Evolutionary conservation across 2,329 filamentous ascomycete genomes (phyloP).

Genomic region (Esteya vermicola): DNA sequence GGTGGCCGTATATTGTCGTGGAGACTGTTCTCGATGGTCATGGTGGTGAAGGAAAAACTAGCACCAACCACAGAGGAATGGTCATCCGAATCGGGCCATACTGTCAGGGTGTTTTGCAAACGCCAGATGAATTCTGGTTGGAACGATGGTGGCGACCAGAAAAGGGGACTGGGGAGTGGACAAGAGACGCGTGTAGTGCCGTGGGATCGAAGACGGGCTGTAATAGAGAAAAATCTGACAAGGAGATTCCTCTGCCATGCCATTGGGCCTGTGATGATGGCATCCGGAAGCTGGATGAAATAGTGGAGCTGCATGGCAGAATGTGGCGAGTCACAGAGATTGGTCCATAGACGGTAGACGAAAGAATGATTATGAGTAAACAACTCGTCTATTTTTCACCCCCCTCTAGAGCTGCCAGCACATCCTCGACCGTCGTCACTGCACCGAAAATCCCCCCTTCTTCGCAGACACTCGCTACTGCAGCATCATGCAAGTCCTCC

Average conservation of each 20-base stretch:
- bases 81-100: constrained; percentile 3
- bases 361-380: too few species aligned
- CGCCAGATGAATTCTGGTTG: background rate
- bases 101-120: constrained; percentile 3
- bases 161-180: background rate
- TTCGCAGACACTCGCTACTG: constrained; percentile 4
- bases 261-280: background rate
- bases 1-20: constrained; percentile 3
- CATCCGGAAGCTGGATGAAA: background rate
- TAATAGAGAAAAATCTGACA: background rate
- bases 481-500: constrained; percentile 4
- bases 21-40: too few species aligned
- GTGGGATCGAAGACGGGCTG: background rate
- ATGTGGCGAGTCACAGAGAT: constrained; percentile 1
- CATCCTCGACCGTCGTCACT: background rate
- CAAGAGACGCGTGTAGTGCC: background rate
- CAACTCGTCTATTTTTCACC: too few species aligned
- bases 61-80: background rate
- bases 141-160: too few species aligned
- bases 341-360: background rate
- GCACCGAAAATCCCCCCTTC: constrained; percentile 9
- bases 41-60: too few species aligned
- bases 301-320: background rate
- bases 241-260: background rate
- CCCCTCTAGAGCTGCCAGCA: background rate